Percentiles rank a stretch among this genome's conserved stretches.
phyloP scores from a whole-genome alignment of 208 protist species.

The Trypanosoma cruzi region DNA sequence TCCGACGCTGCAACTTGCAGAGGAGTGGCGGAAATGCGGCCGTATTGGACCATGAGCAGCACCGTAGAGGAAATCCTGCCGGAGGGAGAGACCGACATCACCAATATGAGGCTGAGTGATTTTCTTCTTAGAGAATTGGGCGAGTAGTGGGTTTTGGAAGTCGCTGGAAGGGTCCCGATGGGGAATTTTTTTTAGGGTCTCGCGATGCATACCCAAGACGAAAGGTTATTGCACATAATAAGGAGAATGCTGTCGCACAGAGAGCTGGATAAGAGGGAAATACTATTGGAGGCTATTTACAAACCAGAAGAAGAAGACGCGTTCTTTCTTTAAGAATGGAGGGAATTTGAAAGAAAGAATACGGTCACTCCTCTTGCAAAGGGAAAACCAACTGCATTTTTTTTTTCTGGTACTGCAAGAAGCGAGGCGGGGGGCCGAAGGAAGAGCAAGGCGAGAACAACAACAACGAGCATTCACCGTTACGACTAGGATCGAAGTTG shows the following conservation, averaged over 20 bases:
- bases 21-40: too few relatives aligned
- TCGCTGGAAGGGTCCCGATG: not conserved
- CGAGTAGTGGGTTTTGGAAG: not conserved
- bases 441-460: not conserved
- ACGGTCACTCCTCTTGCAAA: not conserved
- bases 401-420: not conserved
- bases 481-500: too few relatives aligned
- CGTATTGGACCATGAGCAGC: too few relatives aligned
- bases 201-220: not conserved
- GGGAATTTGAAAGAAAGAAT: too few relatives aligned
- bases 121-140: not conserved
- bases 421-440: too few relatives aligned
- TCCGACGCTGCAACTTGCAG: too few relatives aligned
- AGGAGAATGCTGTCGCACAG: not conserved
- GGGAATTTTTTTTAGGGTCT: not conserved
- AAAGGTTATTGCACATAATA: not conserved
- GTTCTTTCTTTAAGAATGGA: too few relatives aligned
- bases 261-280: not conserved
- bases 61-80: too few relatives aligned
- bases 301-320: too few relatives aligned
- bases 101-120: not conserved
- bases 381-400: not conserved
- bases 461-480: not conserved
- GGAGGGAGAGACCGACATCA: not conserved
- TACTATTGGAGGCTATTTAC: too few relatives aligned